Percentiles rank a stretch among this genome's conserved stretches.
phyloP scores from a whole-genome alignment of 352 stramenopile genomes.

The Blastocystis sp. region DNA sequence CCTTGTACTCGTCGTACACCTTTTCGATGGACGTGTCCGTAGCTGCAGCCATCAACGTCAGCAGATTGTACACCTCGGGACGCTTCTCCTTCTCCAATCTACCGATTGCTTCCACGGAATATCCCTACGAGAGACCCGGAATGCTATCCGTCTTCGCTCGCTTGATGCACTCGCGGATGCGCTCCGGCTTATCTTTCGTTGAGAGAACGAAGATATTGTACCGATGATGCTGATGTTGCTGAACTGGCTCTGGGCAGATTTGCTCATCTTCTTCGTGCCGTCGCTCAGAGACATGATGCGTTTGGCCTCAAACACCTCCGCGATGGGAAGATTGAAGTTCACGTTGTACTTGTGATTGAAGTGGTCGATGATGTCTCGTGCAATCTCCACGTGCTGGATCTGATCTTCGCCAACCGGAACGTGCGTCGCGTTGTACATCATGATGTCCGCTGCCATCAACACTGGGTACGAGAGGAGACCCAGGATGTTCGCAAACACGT shows the following conservation, averaged over 20 bases:
- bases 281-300: conserved; percentile 92
- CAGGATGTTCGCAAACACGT: conserved; percentile 64
- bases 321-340: conserved; percentile 57
- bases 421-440: conserved; percentile 88
- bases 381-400: conserved; percentile 95
- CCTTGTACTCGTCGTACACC: conserved; percentile 67
- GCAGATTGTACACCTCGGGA: conserved; percentile 84
- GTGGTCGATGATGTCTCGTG: conserved; percentile 81
- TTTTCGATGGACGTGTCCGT: conserved; percentile 71
- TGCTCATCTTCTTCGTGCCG: conserved; percentile 95
- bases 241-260: conserved; percentile 73
- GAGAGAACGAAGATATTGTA: neutral
- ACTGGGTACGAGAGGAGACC: conserved; percentile 93
- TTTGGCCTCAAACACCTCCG: conserved; percentile 48
- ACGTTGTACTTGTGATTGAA: conserved; percentile 87
- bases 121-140: conserved; percentile 75
- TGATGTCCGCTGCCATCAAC: conserved; percentile 95
- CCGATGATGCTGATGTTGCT: conserved; percentile 81
- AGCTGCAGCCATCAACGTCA: conserved; percentile 74
- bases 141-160: conserved; percentile 78
- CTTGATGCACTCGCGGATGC: conserved; percentile 73
- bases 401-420: conserved; percentile 94
- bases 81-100: conserved; percentile 74
- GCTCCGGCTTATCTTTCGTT: conserved; percentile 72
- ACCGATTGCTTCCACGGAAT: conserved; percentile 67